phyloP scores from a whole-genome alignment of 2,329 filamentous ascomycete species.

The Colletotrichum sansevieriae region DNA sequence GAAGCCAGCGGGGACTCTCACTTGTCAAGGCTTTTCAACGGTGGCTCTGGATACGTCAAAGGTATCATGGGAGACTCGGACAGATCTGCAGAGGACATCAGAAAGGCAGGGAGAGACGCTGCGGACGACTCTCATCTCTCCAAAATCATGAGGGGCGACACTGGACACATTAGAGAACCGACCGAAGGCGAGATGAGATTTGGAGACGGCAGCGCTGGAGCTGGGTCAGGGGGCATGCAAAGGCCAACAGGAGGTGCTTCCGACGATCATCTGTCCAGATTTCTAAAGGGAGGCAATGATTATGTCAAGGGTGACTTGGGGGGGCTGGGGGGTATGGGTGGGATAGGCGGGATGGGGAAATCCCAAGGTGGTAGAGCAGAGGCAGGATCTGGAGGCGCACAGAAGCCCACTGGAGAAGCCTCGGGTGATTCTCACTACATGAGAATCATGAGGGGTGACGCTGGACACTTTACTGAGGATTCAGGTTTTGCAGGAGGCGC shows the following conservation, averaged over 20 bases:
- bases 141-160: not conserved
- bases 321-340: no score
- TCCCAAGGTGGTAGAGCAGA: not conserved
- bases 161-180: not conserved
- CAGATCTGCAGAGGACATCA: not conserved
- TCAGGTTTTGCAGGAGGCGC: not conserved
- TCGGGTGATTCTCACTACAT: not conserved
- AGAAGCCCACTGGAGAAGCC: not conserved
- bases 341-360: no score
- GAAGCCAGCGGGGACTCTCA: not conserved
- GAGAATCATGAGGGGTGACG: not conserved
- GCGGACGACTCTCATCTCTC: not conserved
- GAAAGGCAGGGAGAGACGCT: not conserved
- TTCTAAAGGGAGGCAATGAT: not conserved
- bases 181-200: not conserved
- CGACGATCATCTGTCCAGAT: not conserved
- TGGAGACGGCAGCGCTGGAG: not conserved
- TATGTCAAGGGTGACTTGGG: not conserved
- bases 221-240: not conserved
- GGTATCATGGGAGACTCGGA: not conserved
- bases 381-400: not conserved
- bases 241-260: slow-evolving; percentile 5
- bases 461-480: not conserved
- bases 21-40: no score
- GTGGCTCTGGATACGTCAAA: not conserved